Conservation (phyloP, 345 rosid genomes). For the Schrenkiella parvula region DNA sequence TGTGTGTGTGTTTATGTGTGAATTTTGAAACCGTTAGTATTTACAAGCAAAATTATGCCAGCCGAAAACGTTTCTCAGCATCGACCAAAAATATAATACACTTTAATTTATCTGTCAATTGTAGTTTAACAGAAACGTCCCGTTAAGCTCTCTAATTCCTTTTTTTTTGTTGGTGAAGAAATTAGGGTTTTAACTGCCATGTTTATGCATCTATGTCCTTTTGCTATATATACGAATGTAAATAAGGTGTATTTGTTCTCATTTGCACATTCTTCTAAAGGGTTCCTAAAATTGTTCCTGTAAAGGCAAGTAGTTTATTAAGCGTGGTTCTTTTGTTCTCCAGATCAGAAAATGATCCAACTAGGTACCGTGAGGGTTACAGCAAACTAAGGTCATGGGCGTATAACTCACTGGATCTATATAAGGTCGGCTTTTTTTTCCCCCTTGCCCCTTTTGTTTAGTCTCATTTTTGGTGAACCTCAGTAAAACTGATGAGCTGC, state of each 20-base stretch:
- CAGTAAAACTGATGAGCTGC: neutral
- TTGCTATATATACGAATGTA: too few species aligned
- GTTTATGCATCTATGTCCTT: neutral
- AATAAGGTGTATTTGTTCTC: neutral
- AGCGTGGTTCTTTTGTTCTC: neutral
- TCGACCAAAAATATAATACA: neutral
- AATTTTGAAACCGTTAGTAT: neutral
- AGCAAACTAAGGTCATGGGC: conserved; percentile 86
- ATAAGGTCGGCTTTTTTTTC: conserved; percentile 48
- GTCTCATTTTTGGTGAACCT: neutral
- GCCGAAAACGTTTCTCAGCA: neutral
- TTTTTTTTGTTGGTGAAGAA: neutral
- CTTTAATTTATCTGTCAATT: neutral
- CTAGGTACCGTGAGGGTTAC: conserved; percentile 64
- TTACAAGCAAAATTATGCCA: neutral
- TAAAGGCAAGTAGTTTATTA: neutral
- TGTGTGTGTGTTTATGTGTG: neutral
- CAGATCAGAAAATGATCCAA: conserved; percentile 67
- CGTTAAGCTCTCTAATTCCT: conserved; percentile 2
- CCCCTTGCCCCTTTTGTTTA: neutral
- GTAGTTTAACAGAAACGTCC: neutral
- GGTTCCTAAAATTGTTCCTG: neutral
- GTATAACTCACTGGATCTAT: conserved; percentile 72
- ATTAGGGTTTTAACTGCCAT: conserved; percentile 22
- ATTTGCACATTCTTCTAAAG: neutral